Percentiles rank a stretch among this genome's conserved stretches.
phyloP scores from a whole-genome alignment of 2,329 filamentous ascomycete genomes.

The Nigrospora sphaerica region DNA sequence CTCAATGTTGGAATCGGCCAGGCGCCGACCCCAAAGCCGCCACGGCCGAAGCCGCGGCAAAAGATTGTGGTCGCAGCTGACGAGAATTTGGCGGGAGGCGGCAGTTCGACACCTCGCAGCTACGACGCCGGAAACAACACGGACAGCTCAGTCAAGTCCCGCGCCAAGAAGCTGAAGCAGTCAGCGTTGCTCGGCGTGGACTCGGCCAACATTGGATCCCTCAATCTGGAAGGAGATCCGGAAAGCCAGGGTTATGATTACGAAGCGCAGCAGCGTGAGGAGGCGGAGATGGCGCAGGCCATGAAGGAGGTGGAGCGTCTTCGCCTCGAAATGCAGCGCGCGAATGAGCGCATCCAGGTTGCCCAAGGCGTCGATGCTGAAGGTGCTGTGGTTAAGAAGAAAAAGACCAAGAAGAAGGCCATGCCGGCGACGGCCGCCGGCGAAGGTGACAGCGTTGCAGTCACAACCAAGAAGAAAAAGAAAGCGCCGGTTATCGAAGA shows the following conservation, averaged over 20 bases:
- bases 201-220: slow-evolving; percentile 69
- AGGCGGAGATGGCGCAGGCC: slow-evolving; percentile 81
- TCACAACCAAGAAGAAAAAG: slow-evolving; percentile 43
- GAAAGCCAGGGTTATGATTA: slow-evolving; percentile 39
- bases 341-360: slow-evolving; percentile 66
- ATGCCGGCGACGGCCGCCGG: slow-evolving; percentile 21
- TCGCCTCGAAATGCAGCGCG: slow-evolving; percentile 81
- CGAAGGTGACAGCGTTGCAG: slow-evolving; percentile 6
- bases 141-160: slow-evolving; percentile 40
- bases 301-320: slow-evolving; percentile 83
- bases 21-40: slow-evolving; percentile 14
- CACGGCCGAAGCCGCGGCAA: slow-evolving; percentile 39
- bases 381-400: slow-evolving; percentile 59
- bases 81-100: slow-evolving; percentile 57
- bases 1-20: slow-evolving; percentile 23
- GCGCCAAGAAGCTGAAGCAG: slow-evolving; percentile 45
- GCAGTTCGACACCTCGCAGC: slow-evolving; percentile 39
- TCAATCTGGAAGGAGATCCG: slow-evolving; percentile 57
- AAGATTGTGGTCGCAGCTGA: slow-evolving; percentile 65
- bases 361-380: slow-evolving; percentile 61
- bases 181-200: slow-evolving; percentile 73
- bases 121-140: slow-evolving; percentile 49
- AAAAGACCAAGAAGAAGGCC: slow-evolving; percentile 57
- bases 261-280: slow-evolving; percentile 66
- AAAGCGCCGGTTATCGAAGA: slow-evolving; percentile 23